phyloP scores from a whole-genome alignment of 768 basidiomycete species.

The Rhizopogon vinicolor region DNA sequence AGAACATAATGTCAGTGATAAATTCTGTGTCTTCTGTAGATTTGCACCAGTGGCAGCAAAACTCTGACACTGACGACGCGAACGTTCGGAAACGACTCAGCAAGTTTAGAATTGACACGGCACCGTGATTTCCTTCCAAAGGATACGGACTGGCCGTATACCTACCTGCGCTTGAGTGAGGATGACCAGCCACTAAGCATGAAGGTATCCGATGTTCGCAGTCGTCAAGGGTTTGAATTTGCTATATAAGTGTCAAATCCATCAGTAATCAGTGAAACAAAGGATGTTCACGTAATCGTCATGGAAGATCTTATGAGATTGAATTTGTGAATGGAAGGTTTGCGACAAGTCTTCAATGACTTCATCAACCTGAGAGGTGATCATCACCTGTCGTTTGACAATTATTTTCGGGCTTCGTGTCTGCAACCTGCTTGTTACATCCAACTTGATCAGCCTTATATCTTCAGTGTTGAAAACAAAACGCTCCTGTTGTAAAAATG shows the following conservation, averaged over 20 bases:
- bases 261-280: constrained; percentile 56
- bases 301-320: constrained; percentile 54
- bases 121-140: too few species aligned
- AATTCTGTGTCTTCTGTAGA: too few species aligned
- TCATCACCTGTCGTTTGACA: neutral
- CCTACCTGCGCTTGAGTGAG: too few species aligned
- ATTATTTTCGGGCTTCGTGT: constrained; percentile 57
- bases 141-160: too few species aligned
- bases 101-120: too few species aligned
- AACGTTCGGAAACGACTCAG: too few species aligned
- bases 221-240: too few species aligned
- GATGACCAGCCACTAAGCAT: too few species aligned
- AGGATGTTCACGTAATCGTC: constrained; percentile 62
- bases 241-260: constrained; percentile 41
- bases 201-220: too few species aligned
- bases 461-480: constrained; percentile 41
- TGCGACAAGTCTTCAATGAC: neutral
- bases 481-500: constrained; percentile 58
- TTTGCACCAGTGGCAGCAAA: too few species aligned
- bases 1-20: too few species aligned
- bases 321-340: neutral
- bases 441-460: constrained; percentile 34
- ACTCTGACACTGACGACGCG: too few species aligned
- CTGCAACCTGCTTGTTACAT: constrained; percentile 64
- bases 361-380: neutral